Evolutionary conservation across 2,329 filamentous ascomycete genomes (phyloP), one percentile per base, ranked within the genome.

Genomic region (Phaeoacremonium minimum): DNA sequence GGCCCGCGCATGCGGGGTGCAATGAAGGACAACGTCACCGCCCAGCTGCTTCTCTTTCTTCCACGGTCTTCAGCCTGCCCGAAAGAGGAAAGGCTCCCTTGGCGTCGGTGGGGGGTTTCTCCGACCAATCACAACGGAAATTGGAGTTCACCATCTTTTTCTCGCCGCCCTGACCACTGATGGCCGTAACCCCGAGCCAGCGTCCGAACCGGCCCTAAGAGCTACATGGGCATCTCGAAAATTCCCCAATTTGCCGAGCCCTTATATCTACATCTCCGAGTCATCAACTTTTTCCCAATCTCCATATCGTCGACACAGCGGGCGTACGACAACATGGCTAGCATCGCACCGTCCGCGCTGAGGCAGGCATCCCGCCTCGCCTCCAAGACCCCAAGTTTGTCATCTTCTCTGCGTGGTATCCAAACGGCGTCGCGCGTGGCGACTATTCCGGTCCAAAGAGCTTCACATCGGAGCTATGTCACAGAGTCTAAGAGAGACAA

Each of bases 401-500:
- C 60, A 4, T 46, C 55, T 12, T 47, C 63, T 33, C 52, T 56
- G 35, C 59, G 63, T 42, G 46, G 50, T 37, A 47, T 58, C 31
- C 52, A 51, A 29, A 46, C 51, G 34, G 38, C 58, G 39, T 50
- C 59, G 20, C 55, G 60, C 49, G 55, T 57, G 45, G 50, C 57
- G 37, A 48, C 49, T 17, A 47, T 50, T 26, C 41, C 55, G 12
- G 40, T 48, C 9, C 43, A 51, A 28, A 54, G 50, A 37, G 40
- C 50, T 30, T 46, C 46, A 34, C 46, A 49, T 33, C 77, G 87
- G 56, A 74, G 69, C 51, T 95, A 95, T 73, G 89, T 95, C 45
- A 85, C 87, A 18, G 84, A 90, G 67, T 84, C 86, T 43, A 88
- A 84, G 69, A 75, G 80, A 47, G 81, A 87, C 50, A 77, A 80